phyloP scores from a whole-genome alignment of 1,139 yeast species.

The Pichia sp. region DNA sequence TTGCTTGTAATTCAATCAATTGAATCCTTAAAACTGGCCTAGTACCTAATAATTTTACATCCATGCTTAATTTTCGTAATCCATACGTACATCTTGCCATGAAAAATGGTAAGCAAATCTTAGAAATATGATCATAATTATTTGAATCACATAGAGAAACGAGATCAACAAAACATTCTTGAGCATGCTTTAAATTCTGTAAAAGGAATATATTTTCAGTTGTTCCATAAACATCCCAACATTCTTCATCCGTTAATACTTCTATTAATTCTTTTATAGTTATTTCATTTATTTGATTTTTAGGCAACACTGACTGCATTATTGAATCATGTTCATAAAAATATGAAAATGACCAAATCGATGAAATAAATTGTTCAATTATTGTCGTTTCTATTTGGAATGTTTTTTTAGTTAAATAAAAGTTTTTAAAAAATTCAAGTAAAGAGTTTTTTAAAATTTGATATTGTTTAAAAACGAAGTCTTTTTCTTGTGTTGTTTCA shows the following conservation, averaged over 20 bases:
- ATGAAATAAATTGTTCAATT: slow-evolving; percentile 39
- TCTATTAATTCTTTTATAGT: not conserved
- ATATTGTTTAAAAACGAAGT: slow-evolving; percentile 48
- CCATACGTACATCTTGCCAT: slow-evolving; percentile 45
- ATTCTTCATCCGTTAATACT: slow-evolving; percentile 29
- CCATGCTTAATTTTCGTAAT: slow-evolving; percentile 46
- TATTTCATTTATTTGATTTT: slow-evolving; percentile 24
- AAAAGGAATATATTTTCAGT: slow-evolving; percentile 36
- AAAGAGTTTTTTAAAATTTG: slow-evolving; percentile 37
- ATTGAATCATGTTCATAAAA: slow-evolving; percentile 44
- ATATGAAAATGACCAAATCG: slow-evolving; percentile 45
- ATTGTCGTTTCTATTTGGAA: slow-evolving; percentile 18
- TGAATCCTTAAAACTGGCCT: slow-evolving; percentile 52
- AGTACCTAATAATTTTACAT: slow-evolving; percentile 42
- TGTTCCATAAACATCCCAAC: slow-evolving; percentile 41
- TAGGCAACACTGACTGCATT: slow-evolving; percentile 25
- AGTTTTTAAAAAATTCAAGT: slow-evolving; percentile 33
- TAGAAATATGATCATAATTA: slow-evolving; percentile 21
- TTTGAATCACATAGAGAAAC: slow-evolving; percentile 31
- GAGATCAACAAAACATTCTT: slow-evolving; percentile 44
- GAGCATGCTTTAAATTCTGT: slow-evolving; percentile 38
- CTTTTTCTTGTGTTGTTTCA: slow-evolving; percentile 33
- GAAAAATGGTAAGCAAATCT: slow-evolving; percentile 35
- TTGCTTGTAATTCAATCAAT: slow-evolving; percentile 38
- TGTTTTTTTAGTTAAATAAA: not conserved